phyloP scores from a whole-genome alignment of 768 basidiomycete species.

The Amanita thiersii region DNA sequence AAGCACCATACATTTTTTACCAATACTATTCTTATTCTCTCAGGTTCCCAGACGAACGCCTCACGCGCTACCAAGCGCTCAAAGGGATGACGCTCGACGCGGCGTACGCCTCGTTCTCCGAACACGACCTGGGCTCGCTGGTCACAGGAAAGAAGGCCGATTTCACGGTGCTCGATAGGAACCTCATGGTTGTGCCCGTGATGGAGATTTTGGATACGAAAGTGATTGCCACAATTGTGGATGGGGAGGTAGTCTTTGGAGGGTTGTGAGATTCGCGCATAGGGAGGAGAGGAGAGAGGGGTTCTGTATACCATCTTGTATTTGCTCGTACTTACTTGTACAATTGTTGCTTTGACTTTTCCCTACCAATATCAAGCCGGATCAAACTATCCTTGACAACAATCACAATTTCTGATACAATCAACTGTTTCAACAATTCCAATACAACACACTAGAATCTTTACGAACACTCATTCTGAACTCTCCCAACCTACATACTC shows the following conservation, averaged over 20 bases:
- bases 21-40: not conserved
- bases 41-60: conserved; percentile 71
- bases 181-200: conserved; percentile 63
- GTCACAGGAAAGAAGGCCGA: conserved; percentile 77
- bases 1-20: conserved; percentile 1
- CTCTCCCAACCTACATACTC: no score
- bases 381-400: no score
- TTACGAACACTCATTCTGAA: no score
- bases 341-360: no score
- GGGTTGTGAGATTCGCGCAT: conserved; percentile 15
- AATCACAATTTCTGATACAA: no score
- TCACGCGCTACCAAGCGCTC: conserved; percentile 76
- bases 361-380: no score
- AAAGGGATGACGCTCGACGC: conserved; percentile 89
- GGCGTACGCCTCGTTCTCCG: conserved; percentile 81
- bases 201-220: conserved; percentile 57
- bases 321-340: no score
- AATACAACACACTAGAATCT: no score
- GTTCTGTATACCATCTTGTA: no score
- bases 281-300: no score
- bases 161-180: conserved; percentile 73
- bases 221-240: conserved; percentile 68
- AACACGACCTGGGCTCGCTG: conserved; percentile 65
- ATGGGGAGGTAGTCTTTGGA: conserved; percentile 64
- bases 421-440: no score